Conservation (phyloP, 2,329 filamentous ascomycete genomes). For the Aplosporella prunicola region DNA sequence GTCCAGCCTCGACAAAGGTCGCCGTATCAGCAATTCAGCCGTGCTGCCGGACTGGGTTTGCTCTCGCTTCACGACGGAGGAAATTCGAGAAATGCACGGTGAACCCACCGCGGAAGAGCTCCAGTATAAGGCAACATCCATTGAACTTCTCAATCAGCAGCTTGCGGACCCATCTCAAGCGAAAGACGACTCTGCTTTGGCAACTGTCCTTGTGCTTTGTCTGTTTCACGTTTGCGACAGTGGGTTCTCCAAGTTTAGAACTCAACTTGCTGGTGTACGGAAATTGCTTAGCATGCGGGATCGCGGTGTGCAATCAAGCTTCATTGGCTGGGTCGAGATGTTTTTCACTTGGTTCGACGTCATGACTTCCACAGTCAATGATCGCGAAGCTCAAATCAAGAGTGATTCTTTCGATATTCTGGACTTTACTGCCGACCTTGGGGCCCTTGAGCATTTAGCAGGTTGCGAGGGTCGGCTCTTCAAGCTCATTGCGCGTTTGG, state of each 20-base stretch:
- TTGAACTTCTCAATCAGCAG: slow-evolving; percentile 74
- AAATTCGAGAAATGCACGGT: slow-evolving; percentile 31
- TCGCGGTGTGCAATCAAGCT: slow-evolving; percentile 48
- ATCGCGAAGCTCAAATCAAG: slow-evolving; percentile 73
- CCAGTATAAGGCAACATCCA: slow-evolving; percentile 74
- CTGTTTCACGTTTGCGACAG: slow-evolving; percentile 92
- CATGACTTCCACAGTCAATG: slow-evolving; percentile 83
- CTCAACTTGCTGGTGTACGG: slow-evolving; percentile 85
- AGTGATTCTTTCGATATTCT: slow-evolving; percentile 54
- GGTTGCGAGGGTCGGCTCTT: slow-evolving; percentile 83
- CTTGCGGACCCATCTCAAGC: slow-evolving; percentile 67
- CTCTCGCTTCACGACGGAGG: slow-evolving; percentile 27
- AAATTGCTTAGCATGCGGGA: slow-evolving; percentile 75
- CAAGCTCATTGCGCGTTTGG: slow-evolving; percentile 73
- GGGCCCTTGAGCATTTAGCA: slow-evolving; percentile 67
- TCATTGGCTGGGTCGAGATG: slow-evolving; percentile 82
- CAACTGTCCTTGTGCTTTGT: slow-evolving; percentile 77
- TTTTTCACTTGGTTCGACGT: slow-evolving; percentile 94
- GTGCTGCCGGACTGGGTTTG: slow-evolving; percentile 29
- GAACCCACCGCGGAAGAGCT: slow-evolving; percentile 67
- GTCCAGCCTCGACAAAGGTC: slow-evolving; percentile 21
- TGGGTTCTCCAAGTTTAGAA: slow-evolving; percentile 85
- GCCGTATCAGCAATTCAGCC: slow-evolving; percentile 23
- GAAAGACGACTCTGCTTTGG: slow-evolving; percentile 76
- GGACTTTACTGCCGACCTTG: slow-evolving; percentile 56